Evolutionary conservation across 1,139 yeast species (phyloP).

Genomic region (Saccharomycopsis hybrid): DNA sequence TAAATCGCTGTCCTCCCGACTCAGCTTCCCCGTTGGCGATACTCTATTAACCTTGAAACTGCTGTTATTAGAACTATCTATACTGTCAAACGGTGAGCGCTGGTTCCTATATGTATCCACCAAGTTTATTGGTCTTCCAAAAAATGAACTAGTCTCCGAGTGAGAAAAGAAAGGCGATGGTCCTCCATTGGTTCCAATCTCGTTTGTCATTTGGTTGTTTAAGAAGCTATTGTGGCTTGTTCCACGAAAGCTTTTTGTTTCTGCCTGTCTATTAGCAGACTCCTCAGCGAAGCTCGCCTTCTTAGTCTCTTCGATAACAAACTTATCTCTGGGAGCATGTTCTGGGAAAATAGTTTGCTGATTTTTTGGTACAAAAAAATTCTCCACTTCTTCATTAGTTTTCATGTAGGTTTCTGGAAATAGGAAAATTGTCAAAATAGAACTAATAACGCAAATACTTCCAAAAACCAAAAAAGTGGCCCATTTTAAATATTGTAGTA

Average conservation of each 20-base stretch:
- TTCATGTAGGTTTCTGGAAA: constrained; percentile 42
- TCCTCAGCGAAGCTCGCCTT: too few species aligned
- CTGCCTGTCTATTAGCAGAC: too few species aligned
- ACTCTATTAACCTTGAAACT: too few species aligned
- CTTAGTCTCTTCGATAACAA: background rate
- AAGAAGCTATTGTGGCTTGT: too few species aligned
- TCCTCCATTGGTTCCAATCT: too few species aligned
- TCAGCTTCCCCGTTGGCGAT: too few species aligned
- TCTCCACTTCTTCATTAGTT: constrained; percentile 25
- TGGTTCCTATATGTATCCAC: background rate
- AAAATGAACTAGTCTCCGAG: constrained; percentile 4
- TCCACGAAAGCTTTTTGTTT: too few species aligned
- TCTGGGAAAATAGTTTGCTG: background rate
- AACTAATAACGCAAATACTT: constrained; percentile 31
- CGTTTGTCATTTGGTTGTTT: too few species aligned
- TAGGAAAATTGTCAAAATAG: constrained; percentile 28
- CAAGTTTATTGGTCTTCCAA: constrained; percentile 8
- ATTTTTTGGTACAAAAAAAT: background rate
- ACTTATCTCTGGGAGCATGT: background rate
- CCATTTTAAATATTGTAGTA: constrained; percentile 35
- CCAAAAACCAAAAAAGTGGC: constrained; percentile 42
- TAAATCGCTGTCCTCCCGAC: too few species aligned
- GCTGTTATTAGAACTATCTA: too few species aligned
- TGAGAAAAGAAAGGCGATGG: constrained; percentile 4
- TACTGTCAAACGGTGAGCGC: too few species aligned